Conservation (phyloP, 257 asterid genomes). For the Scutellaria minor region DNA sequence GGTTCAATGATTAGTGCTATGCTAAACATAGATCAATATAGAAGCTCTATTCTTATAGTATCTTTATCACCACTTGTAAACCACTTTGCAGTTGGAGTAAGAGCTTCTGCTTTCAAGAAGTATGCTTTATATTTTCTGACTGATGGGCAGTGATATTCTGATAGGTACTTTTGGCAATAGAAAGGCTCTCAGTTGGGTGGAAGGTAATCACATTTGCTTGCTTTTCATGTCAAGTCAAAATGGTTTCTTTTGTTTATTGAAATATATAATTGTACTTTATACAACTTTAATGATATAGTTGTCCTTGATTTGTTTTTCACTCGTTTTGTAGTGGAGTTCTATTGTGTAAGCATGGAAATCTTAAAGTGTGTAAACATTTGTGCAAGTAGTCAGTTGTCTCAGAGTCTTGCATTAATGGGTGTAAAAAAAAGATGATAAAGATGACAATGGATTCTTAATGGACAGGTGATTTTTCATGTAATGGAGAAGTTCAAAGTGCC, state of each 20-base stretch:
- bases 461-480: slow-evolving; percentile 47
- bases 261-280: too few relatives aligned
- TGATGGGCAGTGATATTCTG: slow-evolving; percentile 22
- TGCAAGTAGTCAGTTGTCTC: too few relatives aligned
- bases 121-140: slow-evolving; percentile 8
- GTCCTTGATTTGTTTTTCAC: too few relatives aligned
- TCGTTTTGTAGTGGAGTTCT: too few relatives aligned
- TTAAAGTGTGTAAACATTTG: too few relatives aligned
- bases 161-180: slow-evolving; percentile 40
- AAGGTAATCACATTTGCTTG: slow-evolving; percentile 38
- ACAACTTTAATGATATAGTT: too few relatives aligned
- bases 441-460: background rate
- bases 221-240: background rate
- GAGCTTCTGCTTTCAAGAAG: slow-evolving; percentile 5
- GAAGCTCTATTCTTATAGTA: background rate
- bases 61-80: background rate
- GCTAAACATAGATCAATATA: background rate
- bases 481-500: slow-evolving; percentile 40
- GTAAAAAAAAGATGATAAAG: too few relatives aligned
- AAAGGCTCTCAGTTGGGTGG: slow-evolving; percentile 36
- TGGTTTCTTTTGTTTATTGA: too few relatives aligned
- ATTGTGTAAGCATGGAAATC: too few relatives aligned
- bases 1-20: background rate
- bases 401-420: too few relatives aligned
- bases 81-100: background rate